Conservation (phyloP, 108 stramenopile genomes). For the Skeletonema costatum region DNA sequence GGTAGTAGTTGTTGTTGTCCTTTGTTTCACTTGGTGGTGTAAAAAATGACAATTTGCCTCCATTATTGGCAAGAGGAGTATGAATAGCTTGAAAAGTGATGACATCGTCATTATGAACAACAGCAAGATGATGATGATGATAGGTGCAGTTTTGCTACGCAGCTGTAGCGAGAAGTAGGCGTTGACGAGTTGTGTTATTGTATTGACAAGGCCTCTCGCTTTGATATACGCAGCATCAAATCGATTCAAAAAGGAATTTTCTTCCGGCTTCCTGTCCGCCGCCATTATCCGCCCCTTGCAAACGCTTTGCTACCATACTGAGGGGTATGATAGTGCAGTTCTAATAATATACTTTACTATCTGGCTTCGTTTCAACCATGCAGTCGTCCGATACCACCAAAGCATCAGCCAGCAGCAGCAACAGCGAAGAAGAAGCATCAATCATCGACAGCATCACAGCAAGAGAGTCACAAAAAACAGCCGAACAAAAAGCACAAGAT, state of each 20-base stretch:
- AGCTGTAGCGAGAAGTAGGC: no score
- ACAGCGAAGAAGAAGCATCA: not conserved
- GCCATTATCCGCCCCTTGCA: no score
- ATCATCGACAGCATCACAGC: not conserved
- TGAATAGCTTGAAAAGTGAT: not conserved
- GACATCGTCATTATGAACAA: not conserved
- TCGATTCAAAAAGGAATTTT: no score
- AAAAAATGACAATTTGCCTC: not conserved
- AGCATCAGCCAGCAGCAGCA: not conserved
- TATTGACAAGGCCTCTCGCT: no score
- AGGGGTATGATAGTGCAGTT: no score
- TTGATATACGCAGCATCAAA: no score
- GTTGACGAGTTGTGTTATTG: no score
- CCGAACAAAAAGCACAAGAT: slow-evolving; percentile 38
- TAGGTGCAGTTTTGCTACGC: not conserved
- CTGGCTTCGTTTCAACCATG: not conserved
- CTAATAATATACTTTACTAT: no score
- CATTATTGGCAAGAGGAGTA: not conserved
- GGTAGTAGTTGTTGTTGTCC: not conserved
- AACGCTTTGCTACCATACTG: no score
- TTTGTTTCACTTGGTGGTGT: not conserved
- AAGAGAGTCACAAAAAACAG: slow-evolving; percentile 14
- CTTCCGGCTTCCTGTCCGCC: no score
- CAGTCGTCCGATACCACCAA: not conserved
- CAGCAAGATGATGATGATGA: not conserved